A percentile compares a stretch with the other conserved stretches of the same genome.
phyloP scores from a whole-genome alignment of 345 rosid species.

The Hevea brasiliensis region DNA sequence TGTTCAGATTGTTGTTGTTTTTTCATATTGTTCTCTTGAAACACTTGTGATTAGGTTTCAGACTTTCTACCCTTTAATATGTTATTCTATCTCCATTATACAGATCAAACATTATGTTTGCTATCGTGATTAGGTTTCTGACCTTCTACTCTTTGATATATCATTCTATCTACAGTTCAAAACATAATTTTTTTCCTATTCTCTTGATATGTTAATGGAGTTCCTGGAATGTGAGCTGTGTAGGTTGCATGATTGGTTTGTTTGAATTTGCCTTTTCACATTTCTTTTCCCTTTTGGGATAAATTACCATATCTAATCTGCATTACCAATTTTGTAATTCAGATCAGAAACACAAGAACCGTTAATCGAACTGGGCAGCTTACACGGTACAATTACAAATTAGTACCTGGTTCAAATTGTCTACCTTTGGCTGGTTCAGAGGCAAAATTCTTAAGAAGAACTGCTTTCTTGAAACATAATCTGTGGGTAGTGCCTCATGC shows the following conservation, averaged over 20 bases:
- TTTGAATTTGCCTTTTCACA: background rate
- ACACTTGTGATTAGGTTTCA: too few species aligned
- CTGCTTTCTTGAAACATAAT: slow-evolving; percentile 82
- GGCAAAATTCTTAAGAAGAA: slow-evolving; percentile 87
- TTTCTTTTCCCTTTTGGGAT: background rate
- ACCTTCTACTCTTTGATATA: too few species aligned
- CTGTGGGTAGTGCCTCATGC: slow-evolving; percentile 85
- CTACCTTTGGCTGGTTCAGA: slow-evolving; percentile 80
- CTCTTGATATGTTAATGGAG: background rate
- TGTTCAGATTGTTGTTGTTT: background rate
- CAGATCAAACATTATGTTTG: too few species aligned
- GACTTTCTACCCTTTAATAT: background rate
- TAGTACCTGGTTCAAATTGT: slow-evolving; percentile 88
- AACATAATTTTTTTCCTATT: background rate
- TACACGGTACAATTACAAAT: slow-evolving; percentile 79
- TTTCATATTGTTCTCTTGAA: too few species aligned
- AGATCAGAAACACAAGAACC: slow-evolving; percentile 89
- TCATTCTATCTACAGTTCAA: background rate
- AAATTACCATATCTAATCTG: background rate
- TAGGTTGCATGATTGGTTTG: background rate
- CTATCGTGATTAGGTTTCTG: too few species aligned
- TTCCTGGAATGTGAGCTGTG: background rate
- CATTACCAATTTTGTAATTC: slow-evolving; percentile 1
- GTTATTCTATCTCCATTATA: too few species aligned
- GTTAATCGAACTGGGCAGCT: slow-evolving; percentile 89